Base-by-base conservation (phyloP, 2,329 filamentous ascomycete species). In the Didymellaceae sp. region DNA sequence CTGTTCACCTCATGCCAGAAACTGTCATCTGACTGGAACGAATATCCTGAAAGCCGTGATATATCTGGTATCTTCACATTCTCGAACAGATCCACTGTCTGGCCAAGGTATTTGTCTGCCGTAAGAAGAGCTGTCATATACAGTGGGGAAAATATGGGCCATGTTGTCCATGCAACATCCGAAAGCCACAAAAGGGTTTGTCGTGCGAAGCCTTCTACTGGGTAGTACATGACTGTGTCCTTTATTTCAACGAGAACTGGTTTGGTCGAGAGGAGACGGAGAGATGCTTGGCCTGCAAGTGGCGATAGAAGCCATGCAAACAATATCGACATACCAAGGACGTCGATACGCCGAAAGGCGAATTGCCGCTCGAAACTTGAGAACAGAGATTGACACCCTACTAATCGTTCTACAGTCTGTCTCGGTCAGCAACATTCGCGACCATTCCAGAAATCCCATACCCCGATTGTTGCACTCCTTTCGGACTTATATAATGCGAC, bases 381-480 rank as follows among this genome's bases (percentile, higher is more conserved):
- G 25, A 51, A 58, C 2, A 58, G 24, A 9, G 55, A 58, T 18
- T 55, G 52, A 21, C 48, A 53, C 5, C 55, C 55, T 16, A 56
- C 39, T 9, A 58, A 39, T 6, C 50, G 38, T 22, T 58, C 55
- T 3, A 58, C 10, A 2, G 34, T 48, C 55, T 54, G 11, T 8
- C 1, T 11, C n/a, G n/a, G 24, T 32, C 14, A 32, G 20, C 9
- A 9, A n/a, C n/a, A n/a, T n/a, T 32, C 7, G 17, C 17, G 2
- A 13, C 3, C n/a, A n/a, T n/a, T n/a, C n/a, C n/a, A n/a, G n/a
- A n/a, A n/a, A n/a, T 21, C 8, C 18, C 50, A 18, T 7, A 54
- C 54, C 6, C 43, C 46, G 18, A 58, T 17, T 4, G 38, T 51
- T 5, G 10, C 46, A 38, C 52, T 40, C 35, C 47, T 26, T 21